Conservation (phyloP, 1,284 basidiomycete genomes). For the Heterobasidion annosum region DNA sequence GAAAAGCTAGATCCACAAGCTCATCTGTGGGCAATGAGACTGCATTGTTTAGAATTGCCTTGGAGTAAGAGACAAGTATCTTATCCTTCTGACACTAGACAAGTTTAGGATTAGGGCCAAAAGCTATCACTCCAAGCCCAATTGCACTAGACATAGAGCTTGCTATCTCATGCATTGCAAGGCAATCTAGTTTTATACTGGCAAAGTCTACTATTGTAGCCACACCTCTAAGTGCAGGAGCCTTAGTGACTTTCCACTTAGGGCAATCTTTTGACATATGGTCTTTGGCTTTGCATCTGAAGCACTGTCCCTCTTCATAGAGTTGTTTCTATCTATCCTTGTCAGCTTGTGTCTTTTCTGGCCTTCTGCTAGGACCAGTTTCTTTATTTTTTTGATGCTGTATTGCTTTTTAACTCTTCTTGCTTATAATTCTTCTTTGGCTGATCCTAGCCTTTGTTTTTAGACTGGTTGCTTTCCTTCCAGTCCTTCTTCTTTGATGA, state of each 20-base stretch:
- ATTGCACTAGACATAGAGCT: background rate
- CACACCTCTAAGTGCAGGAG: background rate
- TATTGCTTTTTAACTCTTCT: background rate
- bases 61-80: background rate
- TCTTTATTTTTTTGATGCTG: background rate
- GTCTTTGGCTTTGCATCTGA: background rate
- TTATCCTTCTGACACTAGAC: background rate
- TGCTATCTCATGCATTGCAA: background rate
- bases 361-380: background rate
- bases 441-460: no score
- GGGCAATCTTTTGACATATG: conserved; percentile 5
- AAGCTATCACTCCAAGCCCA: background rate
- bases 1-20: background rate
- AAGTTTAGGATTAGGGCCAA: background rate
- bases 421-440: background rate
- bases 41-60: background rate
- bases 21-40: background rate
- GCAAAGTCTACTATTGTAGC: background rate
- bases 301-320: background rate
- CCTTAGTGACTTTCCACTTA: background rate
- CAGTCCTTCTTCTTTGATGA: no score
- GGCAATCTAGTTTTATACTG: background rate
- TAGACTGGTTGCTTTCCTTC: no score
- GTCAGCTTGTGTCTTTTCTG: background rate
- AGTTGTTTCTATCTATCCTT: background rate